Evolutionary conservation across 495 filamentous ascomycete genomes (phyloP).

Genomic region (Hypoxylon fragiforme): DNA sequence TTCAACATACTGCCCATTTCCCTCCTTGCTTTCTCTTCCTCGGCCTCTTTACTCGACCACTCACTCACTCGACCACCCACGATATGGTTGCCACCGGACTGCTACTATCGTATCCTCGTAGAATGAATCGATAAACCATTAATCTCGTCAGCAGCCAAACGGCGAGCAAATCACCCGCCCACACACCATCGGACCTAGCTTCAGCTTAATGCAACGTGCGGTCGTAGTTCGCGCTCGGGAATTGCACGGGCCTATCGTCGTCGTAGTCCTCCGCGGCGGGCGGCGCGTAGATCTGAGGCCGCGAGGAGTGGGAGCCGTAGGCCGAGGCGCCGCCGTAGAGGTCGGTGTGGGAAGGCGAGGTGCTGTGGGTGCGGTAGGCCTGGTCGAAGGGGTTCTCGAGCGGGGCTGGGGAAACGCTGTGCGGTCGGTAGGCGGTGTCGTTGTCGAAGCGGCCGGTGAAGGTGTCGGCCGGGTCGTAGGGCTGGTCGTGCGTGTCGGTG

Average conservation of each 20-base stretch:
- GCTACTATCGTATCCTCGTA: not conserved
- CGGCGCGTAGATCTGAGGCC: slow-evolving; percentile 40
- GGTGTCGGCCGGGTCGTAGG: slow-evolving; percentile 39
- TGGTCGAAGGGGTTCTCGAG: slow-evolving; percentile 50
- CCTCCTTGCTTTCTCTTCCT: not conserved
- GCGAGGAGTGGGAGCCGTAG: slow-evolving; percentile 28
- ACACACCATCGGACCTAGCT: too few species aligned
- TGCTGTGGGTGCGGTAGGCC: slow-evolving; percentile 39
- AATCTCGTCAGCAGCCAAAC: too few species aligned
- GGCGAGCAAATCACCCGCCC: too few species aligned
- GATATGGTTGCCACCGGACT: too few species aligned
- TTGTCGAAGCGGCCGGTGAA: slow-evolving; percentile 37
- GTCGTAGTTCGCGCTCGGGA: slow-evolving; percentile 50
- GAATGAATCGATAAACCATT: too few species aligned
- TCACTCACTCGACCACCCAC: too few species aligned
- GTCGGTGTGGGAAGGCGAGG: slow-evolving; percentile 29
- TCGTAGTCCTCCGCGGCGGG: slow-evolving; percentile 46
- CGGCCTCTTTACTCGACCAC: not conserved
- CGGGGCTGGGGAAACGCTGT: slow-evolving; percentile 37
- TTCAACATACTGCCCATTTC: not conserved
- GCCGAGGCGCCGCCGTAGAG: slow-evolving; percentile 40
- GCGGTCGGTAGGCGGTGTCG: slow-evolving; percentile 38
- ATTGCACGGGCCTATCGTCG: slow-evolving; percentile 43
- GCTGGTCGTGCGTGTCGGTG: slow-evolving; percentile 29
- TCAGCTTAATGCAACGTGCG: slow-evolving; percentile 41